Percentiles rank a stretch among this genome's conserved stretches.
Evolutionary conservation across 495 filamentous ascomycete genomes (phyloP).

Genomic region (Hypomontagnella monticulosa): DNA sequence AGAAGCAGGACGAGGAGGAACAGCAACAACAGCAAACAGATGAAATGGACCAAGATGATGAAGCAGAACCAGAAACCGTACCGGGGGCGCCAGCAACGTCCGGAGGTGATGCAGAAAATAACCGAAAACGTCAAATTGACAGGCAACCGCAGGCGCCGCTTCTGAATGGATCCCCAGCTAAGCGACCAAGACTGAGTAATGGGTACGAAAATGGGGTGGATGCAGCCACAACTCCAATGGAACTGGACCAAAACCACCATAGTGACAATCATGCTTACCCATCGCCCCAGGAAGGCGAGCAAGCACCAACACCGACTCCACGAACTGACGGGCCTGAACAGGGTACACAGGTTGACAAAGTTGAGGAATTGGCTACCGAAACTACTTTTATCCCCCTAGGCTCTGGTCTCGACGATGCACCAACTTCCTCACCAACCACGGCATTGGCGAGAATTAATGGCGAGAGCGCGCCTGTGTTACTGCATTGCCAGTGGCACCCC

Average conservation of each 20-base stretch:
- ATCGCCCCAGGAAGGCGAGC: constrained; percentile 64
- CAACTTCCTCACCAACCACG: constrained; percentile 44
- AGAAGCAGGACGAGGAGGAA: constrained; percentile 46
- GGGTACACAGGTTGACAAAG: constrained; percentile 77
- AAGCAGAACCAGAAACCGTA: constrained; percentile 44
- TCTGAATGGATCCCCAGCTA: constrained; percentile 62
- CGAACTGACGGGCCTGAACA: constrained; percentile 72
- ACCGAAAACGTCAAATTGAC: constrained; percentile 61
- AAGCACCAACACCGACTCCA: constrained; percentile 63
- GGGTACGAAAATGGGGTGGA: constrained; percentile 71
- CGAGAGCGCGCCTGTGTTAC: constrained; percentile 64
- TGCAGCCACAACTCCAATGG: constrained; percentile 67
- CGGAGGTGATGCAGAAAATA: constrained; percentile 56
- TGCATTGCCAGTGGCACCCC: constrained; percentile 81
- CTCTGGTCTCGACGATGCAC: constrained; percentile 58
- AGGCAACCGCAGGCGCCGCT: constrained; percentile 52
- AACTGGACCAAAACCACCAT: constrained; percentile 60
- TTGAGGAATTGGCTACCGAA: constrained; percentile 67
- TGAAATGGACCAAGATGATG: constrained; percentile 50
- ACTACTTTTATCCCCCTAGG: constrained; percentile 71
- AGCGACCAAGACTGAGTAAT: constrained; percentile 66
- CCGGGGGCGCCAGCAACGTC: constrained; percentile 16
- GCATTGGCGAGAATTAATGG: constrained; percentile 48
- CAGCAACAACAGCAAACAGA: constrained; percentile 26
- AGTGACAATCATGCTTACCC: constrained; percentile 63